Base-by-base conservation (phyloP, 2,329 filamentous ascomycete genomes). In the Botryotinia globosa region DNA sequence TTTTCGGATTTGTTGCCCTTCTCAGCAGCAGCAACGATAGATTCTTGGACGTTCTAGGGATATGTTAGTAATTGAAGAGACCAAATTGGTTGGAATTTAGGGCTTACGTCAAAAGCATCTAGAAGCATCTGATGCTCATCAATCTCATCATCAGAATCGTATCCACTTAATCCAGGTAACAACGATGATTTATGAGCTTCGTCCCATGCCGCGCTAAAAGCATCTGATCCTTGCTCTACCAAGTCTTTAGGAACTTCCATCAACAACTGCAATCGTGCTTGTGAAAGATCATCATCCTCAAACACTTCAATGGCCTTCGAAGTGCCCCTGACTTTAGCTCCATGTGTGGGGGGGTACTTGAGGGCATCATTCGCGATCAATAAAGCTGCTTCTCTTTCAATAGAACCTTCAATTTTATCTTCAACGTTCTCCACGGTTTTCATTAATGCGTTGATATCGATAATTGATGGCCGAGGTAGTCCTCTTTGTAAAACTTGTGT, bases 401-500 rank as follows among this genome's bases (percentile, higher is more conserved):
- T 90, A 63, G 92, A 84, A 20, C 87, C 85, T 77, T 91, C 86
- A n/a, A 90, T 86, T 0, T 90, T 87, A 78, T 94, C 89, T 3
- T 85, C 80, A 7, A 91, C 83, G 20, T 85, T 82, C 3, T 87
- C 85, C 0, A 91, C 92, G 45, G 85, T 86, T 75, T 89, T 87
- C 69, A 94, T 80, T 76, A 98, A 83, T 1, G 86, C 85, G 68
- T 90, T 85, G 34, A 96, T 82, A 80, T 98, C 91, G 22, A 98
- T 85, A 3, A 87, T 83, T 1, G 87, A 86, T 1, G 96, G 94
- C 62, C 95, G 88, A 12, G 96, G 96, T 20, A 99, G 85, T 6
- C 88, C 89, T 77, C 88, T 90, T 82, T 98, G 95, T 82, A 98
- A 90, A n/a, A 97, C 94, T 79, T 97, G 94, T 1, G 93, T 97